phyloP scores from a whole-genome alignment of 768 basidiomycete genomes.

The Leucocoprinus leucothites region DNA sequence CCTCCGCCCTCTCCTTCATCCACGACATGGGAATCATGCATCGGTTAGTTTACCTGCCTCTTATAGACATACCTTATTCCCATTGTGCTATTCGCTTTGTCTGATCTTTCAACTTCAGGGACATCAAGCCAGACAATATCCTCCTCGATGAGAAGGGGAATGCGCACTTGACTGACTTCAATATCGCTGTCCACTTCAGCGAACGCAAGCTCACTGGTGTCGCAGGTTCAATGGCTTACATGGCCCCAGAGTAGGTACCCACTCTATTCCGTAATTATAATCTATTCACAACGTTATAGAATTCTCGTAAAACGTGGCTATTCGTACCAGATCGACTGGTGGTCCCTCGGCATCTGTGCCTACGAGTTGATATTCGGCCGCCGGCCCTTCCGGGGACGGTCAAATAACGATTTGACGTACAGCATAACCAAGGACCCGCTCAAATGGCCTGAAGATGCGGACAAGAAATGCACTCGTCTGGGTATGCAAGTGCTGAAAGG shows the following conservation, averaged over 20 bases:
- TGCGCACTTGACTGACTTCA: constrained; percentile 96
- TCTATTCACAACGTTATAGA: constrained; percentile 25
- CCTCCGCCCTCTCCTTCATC: constrained; percentile 84
- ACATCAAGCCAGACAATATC: constrained; percentile 97
- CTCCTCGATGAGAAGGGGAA: constrained; percentile 94
- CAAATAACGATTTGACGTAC: constrained; percentile 89
- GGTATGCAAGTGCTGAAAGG: constrained; percentile 80
- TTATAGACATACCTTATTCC: constrained; percentile 21
- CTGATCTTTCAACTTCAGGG: constrained; percentile 42
- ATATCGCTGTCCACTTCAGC: constrained; percentile 96
- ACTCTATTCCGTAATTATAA: constrained; percentile 1
- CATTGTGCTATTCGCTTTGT: constrained; percentile 7
- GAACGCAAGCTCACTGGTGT: constrained; percentile 87
- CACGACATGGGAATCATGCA: constrained; percentile 96
- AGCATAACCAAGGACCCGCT: constrained; percentile 87
- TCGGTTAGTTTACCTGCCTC: constrained; percentile 53
- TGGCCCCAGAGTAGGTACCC: constrained; percentile 74
- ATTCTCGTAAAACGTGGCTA: constrained; percentile 93
- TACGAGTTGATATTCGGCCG: constrained; percentile 92
- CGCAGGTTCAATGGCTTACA: constrained; percentile 98
- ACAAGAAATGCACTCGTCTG: constrained; percentile 68
- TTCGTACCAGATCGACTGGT: constrained; percentile 93
- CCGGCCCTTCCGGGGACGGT: constrained; percentile 89
- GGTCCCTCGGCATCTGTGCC: constrained; percentile 92
- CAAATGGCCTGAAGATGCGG: constrained; percentile 88